These are phyloP conservation scores for Corymbia calophylla DNA, from an alignment of 441 rosid genomes.

Conservation along the genomic window DNA sequence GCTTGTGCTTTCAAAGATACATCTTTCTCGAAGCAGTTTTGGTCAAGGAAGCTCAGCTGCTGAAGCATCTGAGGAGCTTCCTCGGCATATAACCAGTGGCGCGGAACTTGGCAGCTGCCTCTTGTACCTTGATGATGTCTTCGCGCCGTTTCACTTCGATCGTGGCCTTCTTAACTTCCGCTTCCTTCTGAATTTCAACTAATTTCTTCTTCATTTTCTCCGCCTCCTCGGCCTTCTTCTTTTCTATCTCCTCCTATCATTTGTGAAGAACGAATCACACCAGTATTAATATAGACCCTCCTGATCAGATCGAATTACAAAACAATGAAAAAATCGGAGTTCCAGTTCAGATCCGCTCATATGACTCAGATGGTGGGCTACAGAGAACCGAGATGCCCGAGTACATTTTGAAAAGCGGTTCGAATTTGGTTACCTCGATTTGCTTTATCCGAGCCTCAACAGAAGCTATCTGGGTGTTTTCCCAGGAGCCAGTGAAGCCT, in stretches of 20 bases:
- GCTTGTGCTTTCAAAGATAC: background rate
- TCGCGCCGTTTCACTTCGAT: conserved; percentile 28
- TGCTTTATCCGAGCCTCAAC: conserved; percentile 29
- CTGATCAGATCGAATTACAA: background rate
- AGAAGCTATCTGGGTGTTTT: conserved; percentile 33
- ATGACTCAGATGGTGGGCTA: background rate
- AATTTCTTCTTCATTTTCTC: conserved; percentile 40
- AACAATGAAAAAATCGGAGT: background rate
- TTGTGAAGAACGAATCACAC: background rate
- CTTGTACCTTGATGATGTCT: conserved; percentile 27
- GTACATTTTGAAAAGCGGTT: background rate
- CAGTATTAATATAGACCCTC: background rate
- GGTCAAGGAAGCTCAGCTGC: background rate
- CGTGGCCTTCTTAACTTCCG: conserved; percentile 37
- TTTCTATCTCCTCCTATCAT: conserved; percentile 41
- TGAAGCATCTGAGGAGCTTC: conserved; percentile 33
- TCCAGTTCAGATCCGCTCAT: background rate
- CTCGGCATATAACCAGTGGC: conserved; percentile 29
- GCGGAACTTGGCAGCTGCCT: conserved; percentile 32
- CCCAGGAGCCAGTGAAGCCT: conserved; percentile 36
- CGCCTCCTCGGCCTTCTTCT: conserved; percentile 38
- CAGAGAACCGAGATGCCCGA: background rate
- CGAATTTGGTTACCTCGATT: conserved; percentile 30
- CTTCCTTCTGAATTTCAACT: conserved; percentile 32
- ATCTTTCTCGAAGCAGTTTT: background rate